These are phyloP conservation scores for Pseudonitzschia pungens DNA, from an alignment of 108 stramenopile species.

Conservation along the genomic window DNA sequence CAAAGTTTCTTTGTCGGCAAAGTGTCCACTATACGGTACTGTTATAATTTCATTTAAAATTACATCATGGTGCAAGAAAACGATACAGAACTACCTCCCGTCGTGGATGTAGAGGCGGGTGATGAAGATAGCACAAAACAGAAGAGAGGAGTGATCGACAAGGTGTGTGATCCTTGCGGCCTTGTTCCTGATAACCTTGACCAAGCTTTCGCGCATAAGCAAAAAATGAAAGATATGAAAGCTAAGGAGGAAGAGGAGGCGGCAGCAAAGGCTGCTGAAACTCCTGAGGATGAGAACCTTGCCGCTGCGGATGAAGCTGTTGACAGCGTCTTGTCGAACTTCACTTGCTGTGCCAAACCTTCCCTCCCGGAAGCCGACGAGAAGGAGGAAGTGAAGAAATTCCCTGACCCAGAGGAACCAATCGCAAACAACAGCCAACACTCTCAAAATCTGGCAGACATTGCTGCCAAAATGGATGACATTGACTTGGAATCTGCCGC, in stretches of 20 bases:
- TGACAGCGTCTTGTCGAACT: not conserved
- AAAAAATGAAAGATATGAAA: not conserved
- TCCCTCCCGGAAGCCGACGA: not conserved
- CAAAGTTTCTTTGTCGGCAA: not conserved
- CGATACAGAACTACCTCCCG: not conserved
- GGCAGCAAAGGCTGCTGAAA: not conserved
- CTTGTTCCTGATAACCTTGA: constrained; percentile 11
- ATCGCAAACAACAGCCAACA: not conserved
- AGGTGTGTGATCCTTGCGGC: constrained; percentile 8
- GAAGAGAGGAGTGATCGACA: not conserved
- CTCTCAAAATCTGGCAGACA: not conserved
- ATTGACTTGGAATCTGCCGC: constrained; percentile 17
- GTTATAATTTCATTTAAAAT: not conserved
- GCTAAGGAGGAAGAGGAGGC: not conserved
- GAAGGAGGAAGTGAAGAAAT: not conserved
- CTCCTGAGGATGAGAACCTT: not conserved
- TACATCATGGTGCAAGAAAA: not conserved
- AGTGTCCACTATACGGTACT: not conserved
- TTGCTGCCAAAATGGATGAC: constrained; percentile 17
- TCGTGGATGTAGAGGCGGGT: not conserved
- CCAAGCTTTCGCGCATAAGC: not conserved
- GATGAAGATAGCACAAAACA: not conserved
- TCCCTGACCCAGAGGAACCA: not conserved
- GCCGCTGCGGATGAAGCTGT: not conserved
- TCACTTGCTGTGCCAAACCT: not conserved